A percentile compares a stretch with the other conserved stretches of the same genome.
These are phyloP conservation scores for Cystobasidium slooffiae DNA, from an alignment of 1,284 basidiomycete genomes.

Conservation along the genomic window DNA sequence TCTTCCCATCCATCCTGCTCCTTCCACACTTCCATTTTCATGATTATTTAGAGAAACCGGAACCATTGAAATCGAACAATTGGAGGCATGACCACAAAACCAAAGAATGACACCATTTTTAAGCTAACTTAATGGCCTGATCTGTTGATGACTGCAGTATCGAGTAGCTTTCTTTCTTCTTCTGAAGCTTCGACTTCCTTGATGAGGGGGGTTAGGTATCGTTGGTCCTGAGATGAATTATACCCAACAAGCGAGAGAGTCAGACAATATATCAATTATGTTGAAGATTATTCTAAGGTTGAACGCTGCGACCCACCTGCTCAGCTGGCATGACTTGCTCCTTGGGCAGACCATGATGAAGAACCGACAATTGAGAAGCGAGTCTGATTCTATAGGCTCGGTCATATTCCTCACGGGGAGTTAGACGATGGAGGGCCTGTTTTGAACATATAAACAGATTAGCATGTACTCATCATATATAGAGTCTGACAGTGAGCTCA, in stretches of 20 bases:
- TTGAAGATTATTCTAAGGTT: not conserved
- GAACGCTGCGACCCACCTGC: constrained; percentile 66
- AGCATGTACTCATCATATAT: constrained; percentile 5
- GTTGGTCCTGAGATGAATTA: constrained; percentile 71
- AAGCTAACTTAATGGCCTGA: constrained; percentile 7
- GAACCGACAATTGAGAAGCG: constrained; percentile 77
- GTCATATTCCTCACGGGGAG: constrained; percentile 81
- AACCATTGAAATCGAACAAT: no score
- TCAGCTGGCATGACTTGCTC: constrained; percentile 78
- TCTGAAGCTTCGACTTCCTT: constrained; percentile 76
- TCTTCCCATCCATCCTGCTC: no score
- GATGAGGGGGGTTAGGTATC: constrained; percentile 86
- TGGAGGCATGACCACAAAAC: no score
- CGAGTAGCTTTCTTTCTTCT: constrained; percentile 80
- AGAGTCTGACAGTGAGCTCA: constrained; percentile 54
- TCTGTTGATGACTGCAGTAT: constrained; percentile 61
- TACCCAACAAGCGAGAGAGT: constrained; percentile 18
- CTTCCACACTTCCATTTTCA: no score
- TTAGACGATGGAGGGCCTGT: constrained; percentile 82
- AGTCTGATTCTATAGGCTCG: constrained; percentile 86
- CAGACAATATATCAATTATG: not conserved
- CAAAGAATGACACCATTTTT: constrained; percentile 17
- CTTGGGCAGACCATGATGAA: constrained; percentile 82
- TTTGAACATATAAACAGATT: not conserved
- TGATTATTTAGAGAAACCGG: no score